Conservation (phyloP, 345 rosid species). For the Melaleuca alternifolia region DNA sequence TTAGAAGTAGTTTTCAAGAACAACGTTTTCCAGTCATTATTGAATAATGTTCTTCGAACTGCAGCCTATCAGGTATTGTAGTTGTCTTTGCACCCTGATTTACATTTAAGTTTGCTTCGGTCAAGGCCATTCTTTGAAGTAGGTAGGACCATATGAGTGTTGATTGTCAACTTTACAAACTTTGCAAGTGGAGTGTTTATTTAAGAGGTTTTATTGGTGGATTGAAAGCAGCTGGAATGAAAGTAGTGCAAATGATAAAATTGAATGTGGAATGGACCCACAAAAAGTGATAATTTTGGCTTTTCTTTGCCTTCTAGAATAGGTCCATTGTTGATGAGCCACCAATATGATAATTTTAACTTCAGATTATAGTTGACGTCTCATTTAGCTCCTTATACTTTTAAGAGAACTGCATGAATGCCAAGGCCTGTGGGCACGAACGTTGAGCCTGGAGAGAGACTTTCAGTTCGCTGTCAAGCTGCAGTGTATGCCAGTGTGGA, state of each 20-base stretch:
- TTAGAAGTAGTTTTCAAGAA: conserved; percentile 64
- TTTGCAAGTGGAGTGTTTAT: neutral
- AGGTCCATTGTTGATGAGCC: neutral
- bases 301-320: neutral
- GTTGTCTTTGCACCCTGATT: neutral
- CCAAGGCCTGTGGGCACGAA: neutral
- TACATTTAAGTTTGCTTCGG: neutral
- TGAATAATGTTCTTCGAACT: conserved; percentile 72
- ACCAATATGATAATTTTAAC: neutral
- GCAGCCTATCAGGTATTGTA: conserved; percentile 72
- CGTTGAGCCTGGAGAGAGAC: neutral
- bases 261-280: neutral
- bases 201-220: neutral
- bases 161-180: neutral
- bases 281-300: neutral
- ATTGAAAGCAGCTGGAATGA: neutral
- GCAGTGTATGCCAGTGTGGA: no score
- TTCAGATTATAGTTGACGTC: neutral
- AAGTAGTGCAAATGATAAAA: neutral
- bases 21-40: conserved; percentile 72
- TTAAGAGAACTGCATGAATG: neutral
- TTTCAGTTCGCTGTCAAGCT: neutral
- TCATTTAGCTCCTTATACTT: neutral
- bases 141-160: neutral
- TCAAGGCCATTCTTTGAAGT: neutral